A percentile compares a stretch with the other conserved stretches of the same genome.
These are phyloP conservation scores for Neonectria magnoliae DNA, from an alignment of 2,329 filamentous ascomycete species.

Conservation along the genomic window DNA sequence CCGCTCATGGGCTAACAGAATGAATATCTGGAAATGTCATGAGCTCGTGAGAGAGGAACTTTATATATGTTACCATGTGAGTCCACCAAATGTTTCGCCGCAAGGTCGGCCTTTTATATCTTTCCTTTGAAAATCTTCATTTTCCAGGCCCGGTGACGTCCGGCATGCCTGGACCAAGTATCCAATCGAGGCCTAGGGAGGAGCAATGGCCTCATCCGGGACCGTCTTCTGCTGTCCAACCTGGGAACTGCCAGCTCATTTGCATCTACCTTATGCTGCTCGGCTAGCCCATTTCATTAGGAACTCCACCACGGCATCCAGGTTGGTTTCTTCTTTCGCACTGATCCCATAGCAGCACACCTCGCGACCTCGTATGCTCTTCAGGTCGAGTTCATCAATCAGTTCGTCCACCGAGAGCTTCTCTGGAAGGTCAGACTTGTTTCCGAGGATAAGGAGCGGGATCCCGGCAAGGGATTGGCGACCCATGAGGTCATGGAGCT, in stretches of 20 bases:
- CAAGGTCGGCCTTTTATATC: slow-evolving; percentile 27
- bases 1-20: slow-evolving; percentile 34
- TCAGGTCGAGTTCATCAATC: slow-evolving; percentile 91
- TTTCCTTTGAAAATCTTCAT: slow-evolving; percentile 17
- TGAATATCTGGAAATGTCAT: slow-evolving; percentile 42
- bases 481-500: slow-evolving; percentile 88
- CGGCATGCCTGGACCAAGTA: slow-evolving; percentile 1
- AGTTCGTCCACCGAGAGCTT: slow-evolving; percentile 94
- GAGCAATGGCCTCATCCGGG: background rate
- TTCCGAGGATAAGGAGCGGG: slow-evolving; percentile 91
- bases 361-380: slow-evolving; percentile 88
- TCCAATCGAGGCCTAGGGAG: background rate
- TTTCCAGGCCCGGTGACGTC: slow-evolving; percentile 6
- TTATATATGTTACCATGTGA: slow-evolving; percentile 43
- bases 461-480: slow-evolving; percentile 89
- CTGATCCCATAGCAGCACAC: slow-evolving; percentile 99
- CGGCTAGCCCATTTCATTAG: slow-evolving; percentile 88
- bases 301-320: slow-evolving; percentile 97
- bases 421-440: slow-evolving; percentile 94
- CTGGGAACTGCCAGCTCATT: slow-evolving; percentile 8
- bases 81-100: slow-evolving; percentile 34
- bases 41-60: slow-evolving; percentile 50
- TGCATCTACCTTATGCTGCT: slow-evolving; percentile 55
- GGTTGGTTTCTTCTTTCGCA: slow-evolving; percentile 97
- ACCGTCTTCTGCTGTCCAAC: background rate